Conservation (phyloP, 371 early-diverging fungal genomes). For the Mucor indicus region DNA sequence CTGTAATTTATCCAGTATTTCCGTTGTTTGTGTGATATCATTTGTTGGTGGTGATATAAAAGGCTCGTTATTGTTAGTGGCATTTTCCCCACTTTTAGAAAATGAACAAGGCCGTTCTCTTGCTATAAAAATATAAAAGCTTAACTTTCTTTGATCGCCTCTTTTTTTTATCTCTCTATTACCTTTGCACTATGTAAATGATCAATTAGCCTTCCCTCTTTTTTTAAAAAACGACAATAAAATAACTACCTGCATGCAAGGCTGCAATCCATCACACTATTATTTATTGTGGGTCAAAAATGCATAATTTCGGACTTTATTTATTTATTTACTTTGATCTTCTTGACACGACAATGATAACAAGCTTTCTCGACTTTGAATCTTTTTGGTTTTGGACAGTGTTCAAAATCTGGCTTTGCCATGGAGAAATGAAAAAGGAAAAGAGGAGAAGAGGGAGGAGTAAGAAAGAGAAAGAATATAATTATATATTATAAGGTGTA, state of each 20-base stretch:
- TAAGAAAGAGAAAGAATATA: background rate
- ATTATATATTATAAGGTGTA: no score
- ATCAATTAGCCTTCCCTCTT: background rate
- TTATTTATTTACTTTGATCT: slow-evolving; percentile 38
- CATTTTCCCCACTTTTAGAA: slow-evolving; percentile 26
- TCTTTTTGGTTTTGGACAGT: slow-evolving; percentile 26
- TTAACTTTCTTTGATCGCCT: no score
- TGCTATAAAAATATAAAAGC: slow-evolving; percentile 14
- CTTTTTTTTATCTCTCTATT: no score
- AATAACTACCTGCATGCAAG: slow-evolving; percentile 51
- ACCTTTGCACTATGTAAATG: no score
- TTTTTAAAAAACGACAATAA: background rate
- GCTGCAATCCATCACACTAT: slow-evolving; percentile 52
- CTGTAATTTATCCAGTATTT: slow-evolving; percentile 5
- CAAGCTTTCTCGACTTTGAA: slow-evolving; percentile 47
- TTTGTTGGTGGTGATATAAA: no score
- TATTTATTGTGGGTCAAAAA: no score
- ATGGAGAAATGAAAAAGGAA: background rate
- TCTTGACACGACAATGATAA: slow-evolving; percentile 44
- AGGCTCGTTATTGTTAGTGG: no score
- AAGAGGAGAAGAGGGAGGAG: background rate
- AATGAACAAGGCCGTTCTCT: slow-evolving; percentile 25
- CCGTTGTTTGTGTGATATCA: background rate
- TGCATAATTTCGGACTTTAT: no score
- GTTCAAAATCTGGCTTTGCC: no score